Evolutionary conservation across 2,329 filamentous ascomycete genomes (phyloP).

Genomic region (Microdochium bolleyi): DNA sequence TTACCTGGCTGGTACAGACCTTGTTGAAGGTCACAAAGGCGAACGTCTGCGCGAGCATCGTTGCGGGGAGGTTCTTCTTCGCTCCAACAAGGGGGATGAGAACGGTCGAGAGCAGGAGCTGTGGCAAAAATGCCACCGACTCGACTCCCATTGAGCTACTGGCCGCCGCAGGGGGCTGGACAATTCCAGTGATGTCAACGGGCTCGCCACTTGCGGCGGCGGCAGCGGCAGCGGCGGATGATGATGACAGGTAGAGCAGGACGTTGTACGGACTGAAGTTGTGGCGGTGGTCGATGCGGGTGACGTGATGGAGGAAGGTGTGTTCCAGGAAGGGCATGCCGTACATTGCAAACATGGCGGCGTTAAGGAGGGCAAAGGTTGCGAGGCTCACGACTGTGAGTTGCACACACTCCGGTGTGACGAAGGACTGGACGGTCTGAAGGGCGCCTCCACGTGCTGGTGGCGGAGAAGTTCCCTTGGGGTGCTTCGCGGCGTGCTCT

Average conservation of each 20-base stretch:
- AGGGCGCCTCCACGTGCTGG: constrained; percentile 12
- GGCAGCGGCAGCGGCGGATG: constrained; percentile 25
- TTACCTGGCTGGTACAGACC: constrained; percentile 93
- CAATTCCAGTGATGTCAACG: not conserved
- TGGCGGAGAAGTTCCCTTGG: not conserved
- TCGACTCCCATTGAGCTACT: constrained; percentile 40
- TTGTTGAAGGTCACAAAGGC: constrained; percentile 98
- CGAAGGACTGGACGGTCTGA: constrained; percentile 28
- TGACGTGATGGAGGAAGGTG: constrained; percentile 89
- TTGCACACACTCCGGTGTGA: constrained; percentile 45
- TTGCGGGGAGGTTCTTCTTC: constrained; percentile 71
- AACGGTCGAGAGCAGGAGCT: constrained; percentile 71
- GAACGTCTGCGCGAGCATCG: constrained; percentile 93
- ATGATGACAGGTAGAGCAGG: constrained; percentile 78
- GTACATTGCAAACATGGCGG: constrained; percentile 73
- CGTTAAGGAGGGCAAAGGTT: constrained; percentile 69
- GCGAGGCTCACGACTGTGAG: constrained; percentile 58
- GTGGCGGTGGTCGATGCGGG: constrained; percentile 89
- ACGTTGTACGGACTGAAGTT: constrained; percentile 98
- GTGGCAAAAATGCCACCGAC: constrained; percentile 80
- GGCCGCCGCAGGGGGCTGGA: not conserved
- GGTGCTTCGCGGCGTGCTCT: not conserved
- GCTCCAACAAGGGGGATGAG: constrained; percentile 69
- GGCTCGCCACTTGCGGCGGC: not conserved
- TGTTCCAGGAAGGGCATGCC: constrained; percentile 76